Percentiles rank a stretch among this genome's conserved stretches.
phyloP scores from a whole-genome alignment of 2,329 filamentous ascomycete genomes.

The Neoarthrinium moseri region DNA sequence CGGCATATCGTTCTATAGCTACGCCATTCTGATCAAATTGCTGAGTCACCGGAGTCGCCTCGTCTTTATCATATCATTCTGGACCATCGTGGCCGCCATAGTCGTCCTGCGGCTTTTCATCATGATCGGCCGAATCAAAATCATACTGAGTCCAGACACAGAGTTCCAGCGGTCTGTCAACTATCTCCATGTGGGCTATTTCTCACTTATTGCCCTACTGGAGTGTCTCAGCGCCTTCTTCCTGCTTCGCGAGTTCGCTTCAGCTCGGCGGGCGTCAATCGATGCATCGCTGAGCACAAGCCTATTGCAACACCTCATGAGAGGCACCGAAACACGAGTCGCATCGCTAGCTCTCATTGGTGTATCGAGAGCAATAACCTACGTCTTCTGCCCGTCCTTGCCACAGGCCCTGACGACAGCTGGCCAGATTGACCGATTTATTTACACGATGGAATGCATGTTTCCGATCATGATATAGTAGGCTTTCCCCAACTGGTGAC shows the following conservation, averaged over 20 bases:
- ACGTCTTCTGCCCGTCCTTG: constrained; percentile 35
- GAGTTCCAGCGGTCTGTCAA: constrained; percentile 31
- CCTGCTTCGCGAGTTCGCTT: constrained; percentile 34
- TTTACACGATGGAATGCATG: constrained; percentile 39
- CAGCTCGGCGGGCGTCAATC: constrained; percentile 28
- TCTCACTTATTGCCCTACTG: constrained; percentile 36
- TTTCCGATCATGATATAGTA: constrained; percentile 41
- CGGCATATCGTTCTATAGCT: constrained; percentile 46
- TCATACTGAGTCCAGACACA: constrained; percentile 23
- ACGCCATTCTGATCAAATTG: constrained; percentile 51
- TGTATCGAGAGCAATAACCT: constrained; percentile 37
- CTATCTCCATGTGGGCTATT: constrained; percentile 40
- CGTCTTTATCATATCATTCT: constrained; percentile 53
- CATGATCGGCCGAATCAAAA: constrained; percentile 26
- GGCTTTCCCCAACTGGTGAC: constrained; percentile 11
- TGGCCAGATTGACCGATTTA: constrained; percentile 39
- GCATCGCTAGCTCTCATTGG: constrained; percentile 36
- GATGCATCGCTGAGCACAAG: constrained; percentile 26
- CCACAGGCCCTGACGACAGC: constrained; percentile 35
- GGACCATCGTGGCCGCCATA: constrained; percentile 54
- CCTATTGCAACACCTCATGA: constrained; percentile 37
- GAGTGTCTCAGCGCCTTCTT: constrained; percentile 39
- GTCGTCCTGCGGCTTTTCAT: constrained; percentile 44
- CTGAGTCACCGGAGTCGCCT: constrained; percentile 39
- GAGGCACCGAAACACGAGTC: constrained; percentile 38